These are phyloP conservation scores for Claviceps pazoutovae DNA, from an alignment of 2,329 filamentous ascomycete species.

Conservation along the genomic window DNA sequence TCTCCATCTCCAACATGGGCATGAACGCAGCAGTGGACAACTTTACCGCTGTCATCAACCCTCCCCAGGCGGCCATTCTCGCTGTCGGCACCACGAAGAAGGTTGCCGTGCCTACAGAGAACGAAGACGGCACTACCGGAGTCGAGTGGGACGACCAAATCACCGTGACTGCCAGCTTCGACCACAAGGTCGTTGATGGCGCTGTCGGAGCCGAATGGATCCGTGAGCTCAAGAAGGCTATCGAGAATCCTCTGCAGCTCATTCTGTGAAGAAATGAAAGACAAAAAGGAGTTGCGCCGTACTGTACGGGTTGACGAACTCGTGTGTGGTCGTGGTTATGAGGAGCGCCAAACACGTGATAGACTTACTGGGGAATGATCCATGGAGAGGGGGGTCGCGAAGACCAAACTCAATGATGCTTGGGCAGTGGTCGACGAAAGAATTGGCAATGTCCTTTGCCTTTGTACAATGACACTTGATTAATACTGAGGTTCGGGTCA, in stretches of 20 bases:
- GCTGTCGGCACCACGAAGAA: conserved; percentile 92
- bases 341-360: conserved; percentile 8
- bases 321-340: conserved; percentile 1
- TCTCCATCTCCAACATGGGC: conserved; percentile 99
- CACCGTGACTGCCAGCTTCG: conserved; percentile 84
- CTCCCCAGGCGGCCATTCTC: conserved; percentile 88
- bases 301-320: not conserved
- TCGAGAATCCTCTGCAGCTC: conserved; percentile 94
- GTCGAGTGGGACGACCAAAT: conserved; percentile 97
- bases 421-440: conserved; percentile 5
- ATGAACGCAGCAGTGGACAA: conserved; percentile 96
- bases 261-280: conserved; percentile 49
- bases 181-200: conserved; percentile 97
- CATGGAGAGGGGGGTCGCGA: conserved; percentile 3
- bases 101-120: conserved; percentile 78
- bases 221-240: conserved; percentile 87
- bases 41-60: conserved; percentile 98
- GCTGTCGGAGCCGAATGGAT: conserved; percentile 96
- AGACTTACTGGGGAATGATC: conserved; percentile 5
- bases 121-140: conserved; percentile 59
- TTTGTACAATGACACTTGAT: conserved; percentile 29
- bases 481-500: conserved; percentile 23
- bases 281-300: not conserved
- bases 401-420: not conserved
- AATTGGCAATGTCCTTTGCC: conserved; percentile 18